Percentiles rank a stretch among this genome's conserved stretches.
Evolutionary conservation across 441 rosid species (phyloP).

Genomic region (Jatropha podagrica): DNA sequence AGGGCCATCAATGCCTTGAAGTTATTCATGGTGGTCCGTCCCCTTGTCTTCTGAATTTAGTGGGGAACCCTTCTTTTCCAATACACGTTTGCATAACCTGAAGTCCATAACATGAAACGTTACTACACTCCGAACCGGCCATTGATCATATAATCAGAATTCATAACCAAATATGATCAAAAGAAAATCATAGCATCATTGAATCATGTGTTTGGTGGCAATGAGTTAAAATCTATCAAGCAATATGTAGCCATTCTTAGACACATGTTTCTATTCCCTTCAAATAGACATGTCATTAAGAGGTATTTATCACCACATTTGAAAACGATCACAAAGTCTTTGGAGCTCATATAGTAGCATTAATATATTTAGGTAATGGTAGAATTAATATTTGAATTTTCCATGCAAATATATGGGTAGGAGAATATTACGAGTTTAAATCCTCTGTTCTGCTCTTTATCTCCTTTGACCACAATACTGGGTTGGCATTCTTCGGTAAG

Average conservation of each 20-base stretch:
- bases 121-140: not conserved
- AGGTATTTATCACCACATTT: not conserved
- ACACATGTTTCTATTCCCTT: not conserved
- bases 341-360: not conserved
- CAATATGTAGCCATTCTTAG: not conserved
- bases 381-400: not conserved
- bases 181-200: not conserved
- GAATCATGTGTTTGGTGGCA: not conserved
- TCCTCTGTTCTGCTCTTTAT: slow-evolving; percentile 50
- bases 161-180: not conserved
- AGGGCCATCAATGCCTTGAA: slow-evolving; percentile 2
- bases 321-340: not conserved
- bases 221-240: too few relatives aligned
- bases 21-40: slow-evolving; percentile 8
- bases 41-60: slow-evolving; percentile 24
- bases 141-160: not conserved
- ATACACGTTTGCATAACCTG: slow-evolving; percentile 47
- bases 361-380: not conserved
- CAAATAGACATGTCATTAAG: not conserved
- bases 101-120: slow-evolving; percentile 17
- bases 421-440: slow-evolving; percentile 41
- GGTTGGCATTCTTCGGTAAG: slow-evolving; percentile 45
- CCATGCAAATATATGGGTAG: not conserved
- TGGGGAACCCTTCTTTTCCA: slow-evolving; percentile 28
- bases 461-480: slow-evolving; percentile 56